Conservation (phyloP, 768 basidiomycete genomes). For the Hericium erinaceus region DNA sequence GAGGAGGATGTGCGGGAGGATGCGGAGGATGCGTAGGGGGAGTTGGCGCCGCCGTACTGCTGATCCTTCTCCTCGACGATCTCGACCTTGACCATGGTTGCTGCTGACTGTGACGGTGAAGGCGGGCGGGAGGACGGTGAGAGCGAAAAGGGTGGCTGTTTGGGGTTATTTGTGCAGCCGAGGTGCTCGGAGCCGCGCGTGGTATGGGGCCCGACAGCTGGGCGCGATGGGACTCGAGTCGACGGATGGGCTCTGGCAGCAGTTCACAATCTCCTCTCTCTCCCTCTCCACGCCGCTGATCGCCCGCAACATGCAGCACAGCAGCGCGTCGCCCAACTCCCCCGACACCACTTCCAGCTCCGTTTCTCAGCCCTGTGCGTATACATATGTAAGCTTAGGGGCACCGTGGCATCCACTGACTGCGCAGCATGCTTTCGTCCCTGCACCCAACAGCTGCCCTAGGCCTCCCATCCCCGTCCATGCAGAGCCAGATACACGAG, state of each 20-base stretch:
- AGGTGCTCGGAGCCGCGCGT: not conserved
- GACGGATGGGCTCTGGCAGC: too few species aligned
- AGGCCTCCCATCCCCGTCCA: conserved; percentile 50
- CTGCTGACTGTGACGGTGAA: conserved; percentile 3
- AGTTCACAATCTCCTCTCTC: not conserved
- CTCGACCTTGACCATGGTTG: conserved; percentile 86
- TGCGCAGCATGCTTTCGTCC: conserved; percentile 20
- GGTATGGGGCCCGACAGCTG: too few species aligned
- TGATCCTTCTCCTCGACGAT: conserved; percentile 79
- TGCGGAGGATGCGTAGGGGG: conserved; percentile 67
- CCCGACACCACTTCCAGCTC: conserved; percentile 1
- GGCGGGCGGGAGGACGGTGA: conserved; percentile 2
- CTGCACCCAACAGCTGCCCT: conserved; percentile 35
- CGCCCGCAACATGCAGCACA: not conserved
- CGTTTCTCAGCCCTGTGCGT: conserved; percentile 9
- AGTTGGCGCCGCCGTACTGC: conserved; percentile 32
- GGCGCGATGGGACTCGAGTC: too few species aligned
- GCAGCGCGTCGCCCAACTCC: not conserved
- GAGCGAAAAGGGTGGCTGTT: not conserved
- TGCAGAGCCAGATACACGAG: conserved; percentile 79
- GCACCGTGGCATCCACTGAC: conserved; percentile 9
- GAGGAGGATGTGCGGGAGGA: conserved; percentile 66
- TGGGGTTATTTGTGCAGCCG: not conserved
- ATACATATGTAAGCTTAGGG: conserved; percentile 2
- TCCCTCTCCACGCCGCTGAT: not conserved